Percentiles rank a stretch among this genome's conserved stretches.
These are phyloP conservation scores for Penicillium verrucosum DNA, from an alignment of 2,329 filamentous ascomycete genomes.

Conservation along the genomic window DNA sequence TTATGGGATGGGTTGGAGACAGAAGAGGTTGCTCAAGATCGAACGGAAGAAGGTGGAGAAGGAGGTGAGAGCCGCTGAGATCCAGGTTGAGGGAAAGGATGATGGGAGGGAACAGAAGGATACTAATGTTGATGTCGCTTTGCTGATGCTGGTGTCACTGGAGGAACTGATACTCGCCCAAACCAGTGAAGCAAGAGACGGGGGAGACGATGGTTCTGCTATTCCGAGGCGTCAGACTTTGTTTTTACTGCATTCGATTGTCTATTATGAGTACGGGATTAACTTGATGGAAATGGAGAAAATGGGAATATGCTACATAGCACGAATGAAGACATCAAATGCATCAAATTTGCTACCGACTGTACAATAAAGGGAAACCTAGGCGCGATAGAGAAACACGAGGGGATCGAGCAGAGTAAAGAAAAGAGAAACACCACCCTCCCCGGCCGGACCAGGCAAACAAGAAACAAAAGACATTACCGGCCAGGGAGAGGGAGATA, in stretches of 20 bases:
- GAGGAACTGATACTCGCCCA: neutral
- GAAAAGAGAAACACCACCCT: constrained; percentile 23
- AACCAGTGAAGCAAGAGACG: neutral
- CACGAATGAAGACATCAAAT: constrained; percentile 24
- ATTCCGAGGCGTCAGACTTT: neutral
- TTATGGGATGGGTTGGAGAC: constrained; percentile 22
- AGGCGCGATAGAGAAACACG: constrained; percentile 24
- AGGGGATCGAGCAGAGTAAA: constrained; percentile 26
- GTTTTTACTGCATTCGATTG: neutral
- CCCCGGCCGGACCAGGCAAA: constrained; percentile 7
- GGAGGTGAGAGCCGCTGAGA: neutral
- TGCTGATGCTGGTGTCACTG: neutral
- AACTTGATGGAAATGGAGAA: neutral
- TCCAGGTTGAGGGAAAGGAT: neutral
- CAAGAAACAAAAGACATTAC: constrained; percentile 14
- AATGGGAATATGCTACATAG: neutral
- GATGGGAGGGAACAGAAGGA: neutral
- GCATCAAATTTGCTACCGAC: constrained; percentile 30
- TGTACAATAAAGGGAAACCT: constrained; percentile 27
- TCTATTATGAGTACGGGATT: neutral
- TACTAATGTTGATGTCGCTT: neutral
- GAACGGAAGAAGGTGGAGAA: constrained; percentile 11
- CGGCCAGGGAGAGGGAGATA: constrained; percentile 11
- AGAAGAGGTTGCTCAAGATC: constrained; percentile 10
- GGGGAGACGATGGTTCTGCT: neutral